A percentile compares a stretch with the other conserved stretches of the same genome.
phyloP scores from a whole-genome alignment of 2,329 filamentous ascomycete genomes.

The Mariannaea elegans region DNA sequence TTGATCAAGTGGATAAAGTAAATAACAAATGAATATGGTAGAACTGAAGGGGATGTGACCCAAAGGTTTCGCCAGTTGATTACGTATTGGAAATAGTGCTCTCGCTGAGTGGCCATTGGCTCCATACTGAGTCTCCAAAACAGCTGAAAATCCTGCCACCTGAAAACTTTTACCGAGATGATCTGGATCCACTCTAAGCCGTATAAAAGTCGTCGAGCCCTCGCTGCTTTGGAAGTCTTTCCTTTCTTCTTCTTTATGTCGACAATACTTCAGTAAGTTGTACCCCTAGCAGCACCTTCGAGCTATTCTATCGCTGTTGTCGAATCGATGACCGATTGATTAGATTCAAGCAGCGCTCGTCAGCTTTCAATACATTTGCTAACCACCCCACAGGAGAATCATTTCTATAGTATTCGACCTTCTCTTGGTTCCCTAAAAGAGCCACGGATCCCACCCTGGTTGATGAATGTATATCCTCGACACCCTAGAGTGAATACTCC shows the following conservation, averaged over 20 bases:
- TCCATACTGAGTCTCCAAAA: no score
- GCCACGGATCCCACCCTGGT: constrained; percentile 21
- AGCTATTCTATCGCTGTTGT: no score
- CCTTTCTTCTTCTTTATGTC: constrained; percentile 17
- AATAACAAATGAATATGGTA: no score
- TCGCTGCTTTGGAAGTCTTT: constrained; percentile 1
- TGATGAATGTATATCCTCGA: constrained; percentile 20
- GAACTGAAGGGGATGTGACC: no score
- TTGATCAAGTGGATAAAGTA: no score
- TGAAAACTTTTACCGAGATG: constrained; percentile 4
- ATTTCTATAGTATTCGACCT: constrained; percentile 22
- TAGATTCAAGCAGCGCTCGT: no score
- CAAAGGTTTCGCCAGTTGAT: no score
- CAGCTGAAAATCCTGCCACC: constrained; percentile 7
- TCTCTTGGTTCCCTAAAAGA: constrained; percentile 19
- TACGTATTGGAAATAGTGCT: no score
- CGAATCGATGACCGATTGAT: no score
- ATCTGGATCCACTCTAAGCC: not conserved
- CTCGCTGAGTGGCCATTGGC: no score
- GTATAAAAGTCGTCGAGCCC: constrained; percentile 8
- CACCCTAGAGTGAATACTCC: constrained; percentile 18
- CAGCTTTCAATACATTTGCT: not conserved
- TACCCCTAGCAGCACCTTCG: no score
- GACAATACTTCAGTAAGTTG: constrained; percentile 20
- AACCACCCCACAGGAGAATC: constrained; percentile 13